Conservation (phyloP, 805 yeast species). For the Metschnikowia noctiluminum region DNA sequence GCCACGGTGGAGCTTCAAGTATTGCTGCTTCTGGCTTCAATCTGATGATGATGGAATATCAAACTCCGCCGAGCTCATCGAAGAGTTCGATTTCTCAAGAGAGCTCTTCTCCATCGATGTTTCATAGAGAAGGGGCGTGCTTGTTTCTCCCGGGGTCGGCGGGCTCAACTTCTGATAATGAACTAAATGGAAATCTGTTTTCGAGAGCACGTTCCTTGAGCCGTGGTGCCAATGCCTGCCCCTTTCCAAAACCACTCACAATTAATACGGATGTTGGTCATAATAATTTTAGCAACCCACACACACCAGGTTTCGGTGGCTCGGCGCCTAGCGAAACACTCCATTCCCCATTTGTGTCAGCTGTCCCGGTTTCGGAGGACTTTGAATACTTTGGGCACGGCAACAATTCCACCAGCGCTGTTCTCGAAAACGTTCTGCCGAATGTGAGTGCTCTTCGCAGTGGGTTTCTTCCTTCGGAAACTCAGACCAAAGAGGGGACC, state of each 20-base stretch:
- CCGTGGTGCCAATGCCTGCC: conserved; percentile 19
- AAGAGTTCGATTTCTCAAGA: conserved; percentile 29
- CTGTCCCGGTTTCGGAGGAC: conserved; percentile 36
- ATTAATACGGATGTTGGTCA: conserved; percentile 33
- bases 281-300: background rate
- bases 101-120: conserved; percentile 16
- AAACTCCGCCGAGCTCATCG: conserved; percentile 36
- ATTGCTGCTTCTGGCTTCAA: conserved; percentile 21
- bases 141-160: conserved; percentile 4
- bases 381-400: conserved; percentile 26
- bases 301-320: conserved; percentile 4
- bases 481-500: conserved; percentile 12
- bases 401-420: conserved; percentile 7
- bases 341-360: conserved; percentile 43
- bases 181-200: conserved; percentile 25
- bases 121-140: conserved; percentile 1
- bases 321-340: conserved; percentile 19
- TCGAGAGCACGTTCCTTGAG: conserved; percentile 13
- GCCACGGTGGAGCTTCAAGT: conserved; percentile 12
- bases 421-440: conserved; percentile 12
- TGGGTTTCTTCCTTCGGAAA: conserved; percentile 12
- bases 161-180: conserved; percentile 23
- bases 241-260: conserved; percentile 34
- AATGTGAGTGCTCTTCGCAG: conserved; percentile 12
- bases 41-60: conserved; percentile 40